Percentiles rank a stretch among this genome's conserved stretches.
These are phyloP conservation scores for Phytophthora fragariaefolia DNA, from an alignment of 352 stramenopile genomes.

Conservation along the genomic window DNA sequence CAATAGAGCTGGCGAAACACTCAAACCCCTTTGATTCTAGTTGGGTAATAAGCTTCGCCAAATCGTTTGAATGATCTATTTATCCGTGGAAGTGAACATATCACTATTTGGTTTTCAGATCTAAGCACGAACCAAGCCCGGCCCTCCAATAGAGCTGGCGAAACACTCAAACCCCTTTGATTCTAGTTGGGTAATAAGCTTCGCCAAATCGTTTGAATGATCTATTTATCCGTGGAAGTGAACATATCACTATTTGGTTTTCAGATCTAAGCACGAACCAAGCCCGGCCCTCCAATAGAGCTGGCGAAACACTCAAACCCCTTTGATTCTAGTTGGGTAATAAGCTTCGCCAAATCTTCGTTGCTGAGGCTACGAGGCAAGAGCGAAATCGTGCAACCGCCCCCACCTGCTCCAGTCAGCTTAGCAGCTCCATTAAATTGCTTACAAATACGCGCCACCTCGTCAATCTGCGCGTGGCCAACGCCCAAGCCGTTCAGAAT, in stretches of 20 bases:
- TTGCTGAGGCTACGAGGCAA: slow-evolving; percentile 57
- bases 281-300: slow-evolving; percentile 59
- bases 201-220: slow-evolving; percentile 27
- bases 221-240: background rate
- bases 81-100: background rate
- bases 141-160: slow-evolving; percentile 61
- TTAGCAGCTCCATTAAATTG: slow-evolving; percentile 80
- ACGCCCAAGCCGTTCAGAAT: slow-evolving; percentile 85
- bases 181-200: slow-evolving; percentile 60
- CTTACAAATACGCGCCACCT: slow-evolving; percentile 68
- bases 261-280: slow-evolving; percentile 35
- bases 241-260: no score
- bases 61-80: no score
- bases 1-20: no score
- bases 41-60: no score
- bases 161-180: slow-evolving; percentile 61
- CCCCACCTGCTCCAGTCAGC: slow-evolving; percentile 89
- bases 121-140: slow-evolving; percentile 44
- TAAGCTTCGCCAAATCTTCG: slow-evolving; percentile 45
- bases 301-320: slow-evolving; percentile 69
- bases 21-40: no score
- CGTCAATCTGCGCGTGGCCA: slow-evolving; percentile 83
- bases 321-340: slow-evolving; percentile 52
- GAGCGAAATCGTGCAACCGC: slow-evolving; percentile 90
- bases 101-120: no score